Evolutionary conservation across 2,329 filamentous ascomycete species (phyloP).

Genomic region (Ustulina deusta): DNA sequence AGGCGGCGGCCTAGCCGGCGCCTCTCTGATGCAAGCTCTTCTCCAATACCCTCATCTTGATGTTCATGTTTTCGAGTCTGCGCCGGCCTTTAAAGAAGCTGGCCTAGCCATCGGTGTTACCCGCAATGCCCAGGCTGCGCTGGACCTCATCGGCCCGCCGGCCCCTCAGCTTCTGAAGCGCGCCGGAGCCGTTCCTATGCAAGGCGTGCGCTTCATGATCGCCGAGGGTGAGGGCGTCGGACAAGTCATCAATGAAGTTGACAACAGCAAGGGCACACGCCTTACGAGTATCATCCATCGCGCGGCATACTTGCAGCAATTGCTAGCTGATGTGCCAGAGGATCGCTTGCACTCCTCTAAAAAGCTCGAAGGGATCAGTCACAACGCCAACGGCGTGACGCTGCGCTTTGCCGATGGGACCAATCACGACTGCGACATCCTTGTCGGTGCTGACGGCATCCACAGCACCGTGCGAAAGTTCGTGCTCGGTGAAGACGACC

Average conservation of each 20-base stretch:
- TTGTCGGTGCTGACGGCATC: slow-evolving; percentile 56
- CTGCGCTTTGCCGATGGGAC: slow-evolving; percentile 42
- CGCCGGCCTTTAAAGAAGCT: slow-evolving; percentile 13
- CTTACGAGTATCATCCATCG: slow-evolving; percentile 41
- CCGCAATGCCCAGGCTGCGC: slow-evolving; percentile 42
- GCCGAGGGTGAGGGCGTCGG: slow-evolving; percentile 38
- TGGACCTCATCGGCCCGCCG: slow-evolving; percentile 40
- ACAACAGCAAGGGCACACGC: slow-evolving; percentile 26
- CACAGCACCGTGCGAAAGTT: slow-evolving; percentile 54
- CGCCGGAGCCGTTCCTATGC: slow-evolving; percentile 44
- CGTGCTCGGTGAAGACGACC: slow-evolving; percentile 48
- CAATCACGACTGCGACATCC: slow-evolving; percentile 51
- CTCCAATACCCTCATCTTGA: slow-evolving; percentile 23
- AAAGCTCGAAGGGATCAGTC: slow-evolving; percentile 31
- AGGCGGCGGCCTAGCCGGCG: slow-evolving; percentile 27
- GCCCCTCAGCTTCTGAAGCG: slow-evolving; percentile 36
- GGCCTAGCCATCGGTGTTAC: slow-evolving; percentile 42
- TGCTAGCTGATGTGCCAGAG: slow-evolving; percentile 36
- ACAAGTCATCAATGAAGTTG: slow-evolving; percentile 28
- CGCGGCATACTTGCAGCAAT: slow-evolving; percentile 38
- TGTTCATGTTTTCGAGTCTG: slow-evolving; percentile 33
- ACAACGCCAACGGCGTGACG: slow-evolving; percentile 16
- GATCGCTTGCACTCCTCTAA: slow-evolving; percentile 44
- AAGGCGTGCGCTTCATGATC: slow-evolving; percentile 43
- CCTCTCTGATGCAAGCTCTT: slow-evolving; percentile 26